phyloP scores from a whole-genome alignment of 2,329 filamentous ascomycete species.

The Sporothrix humicola region DNA sequence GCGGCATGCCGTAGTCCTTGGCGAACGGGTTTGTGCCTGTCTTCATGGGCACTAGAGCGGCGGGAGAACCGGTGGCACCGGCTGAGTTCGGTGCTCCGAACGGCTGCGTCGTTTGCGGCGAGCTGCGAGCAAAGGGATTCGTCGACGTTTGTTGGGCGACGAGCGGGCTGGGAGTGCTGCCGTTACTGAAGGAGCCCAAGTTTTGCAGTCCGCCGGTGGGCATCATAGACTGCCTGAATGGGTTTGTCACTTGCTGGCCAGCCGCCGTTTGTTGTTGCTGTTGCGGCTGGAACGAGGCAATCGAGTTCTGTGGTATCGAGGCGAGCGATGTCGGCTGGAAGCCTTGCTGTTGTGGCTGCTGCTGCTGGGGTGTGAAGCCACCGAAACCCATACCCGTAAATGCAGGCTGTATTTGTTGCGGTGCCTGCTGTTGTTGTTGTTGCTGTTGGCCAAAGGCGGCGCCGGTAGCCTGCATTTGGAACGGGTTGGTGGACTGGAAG shows the following conservation, averaged over 20 bases:
- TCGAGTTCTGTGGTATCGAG: conserved; percentile 63
- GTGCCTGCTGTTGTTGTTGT: conserved; percentile 43
- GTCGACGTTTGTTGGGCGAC: conserved; percentile 68
- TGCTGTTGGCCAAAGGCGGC: conserved; percentile 41
- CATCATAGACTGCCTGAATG: conserved; percentile 92
- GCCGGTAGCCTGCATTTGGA: conserved; percentile 49
- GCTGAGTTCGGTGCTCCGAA: conserved; percentile 48
- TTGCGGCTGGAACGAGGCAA: conserved; percentile 58
- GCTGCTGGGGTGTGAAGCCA: conserved; percentile 71
- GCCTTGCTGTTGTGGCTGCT: conserved; percentile 50
- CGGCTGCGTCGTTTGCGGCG: conserved; percentile 50
- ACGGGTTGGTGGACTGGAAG: conserved; percentile 51
- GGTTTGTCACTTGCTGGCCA: conserved; percentile 76
- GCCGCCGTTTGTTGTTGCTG: conserved; percentile 46
- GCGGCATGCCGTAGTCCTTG: conserved; percentile 49
- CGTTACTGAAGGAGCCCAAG: conserved; percentile 46
- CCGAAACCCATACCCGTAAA: conserved; percentile 80
- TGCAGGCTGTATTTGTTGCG: conserved; percentile 53
- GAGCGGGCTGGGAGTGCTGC: conserved; percentile 24
- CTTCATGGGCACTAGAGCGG: conserved; percentile 54
- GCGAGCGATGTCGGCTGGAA: conserved; percentile 61
- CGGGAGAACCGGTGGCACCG: conserved; percentile 42
- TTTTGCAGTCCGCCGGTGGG: conserved; percentile 57
- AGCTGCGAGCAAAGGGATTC: conserved; percentile 82
- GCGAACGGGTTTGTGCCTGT: conserved; percentile 68